phyloP scores from a whole-genome alignment of 352 stramenopile genomes.

The Discostella stelligera region DNA sequence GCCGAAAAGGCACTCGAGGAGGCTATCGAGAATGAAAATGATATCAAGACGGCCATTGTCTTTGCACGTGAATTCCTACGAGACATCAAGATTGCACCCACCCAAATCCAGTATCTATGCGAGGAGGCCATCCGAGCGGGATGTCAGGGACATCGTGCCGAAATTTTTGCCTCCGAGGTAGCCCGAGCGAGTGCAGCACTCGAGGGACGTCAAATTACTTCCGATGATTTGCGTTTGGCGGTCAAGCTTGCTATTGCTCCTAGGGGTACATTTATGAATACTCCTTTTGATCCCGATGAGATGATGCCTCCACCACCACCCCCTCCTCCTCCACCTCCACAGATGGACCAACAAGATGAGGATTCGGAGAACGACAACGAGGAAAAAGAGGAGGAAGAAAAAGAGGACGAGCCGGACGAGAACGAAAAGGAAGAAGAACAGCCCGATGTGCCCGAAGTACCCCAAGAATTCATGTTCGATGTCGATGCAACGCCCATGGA shows the following conservation, averaged over 20 bases:
- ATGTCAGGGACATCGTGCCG: constrained; percentile 85
- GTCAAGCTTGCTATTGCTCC: constrained; percentile 86
- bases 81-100: constrained; percentile 75
- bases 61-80: constrained; percentile 85
- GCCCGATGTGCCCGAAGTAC: constrained; percentile 81
- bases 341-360: constrained; percentile 70
- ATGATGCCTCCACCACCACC: constrained; percentile 80
- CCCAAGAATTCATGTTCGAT: constrained; percentile 89
- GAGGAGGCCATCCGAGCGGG: constrained; percentile 85
- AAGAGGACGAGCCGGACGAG: constrained; percentile 76
- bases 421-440: constrained; percentile 78
- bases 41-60: constrained; percentile 85
- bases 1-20: constrained; percentile 59
- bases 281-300: constrained; percentile 78
- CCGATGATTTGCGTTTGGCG: constrained; percentile 80
- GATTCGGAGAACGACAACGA: constrained; percentile 71
- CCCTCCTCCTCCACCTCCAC: constrained; percentile 70
- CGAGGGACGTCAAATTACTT: constrained; percentile 79
- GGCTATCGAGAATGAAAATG: constrained; percentile 78
- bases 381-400: constrained; percentile 74
- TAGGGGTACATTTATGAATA: constrained; percentile 84
- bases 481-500: constrained; percentile 85
- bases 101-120: constrained; percentile 86
- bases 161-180: constrained; percentile 86
- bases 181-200: constrained; percentile 81